These are phyloP conservation scores for Rhizopogon salebrosus DNA, from an alignment of 768 basidiomycete genomes.

Conservation along the genomic window DNA sequence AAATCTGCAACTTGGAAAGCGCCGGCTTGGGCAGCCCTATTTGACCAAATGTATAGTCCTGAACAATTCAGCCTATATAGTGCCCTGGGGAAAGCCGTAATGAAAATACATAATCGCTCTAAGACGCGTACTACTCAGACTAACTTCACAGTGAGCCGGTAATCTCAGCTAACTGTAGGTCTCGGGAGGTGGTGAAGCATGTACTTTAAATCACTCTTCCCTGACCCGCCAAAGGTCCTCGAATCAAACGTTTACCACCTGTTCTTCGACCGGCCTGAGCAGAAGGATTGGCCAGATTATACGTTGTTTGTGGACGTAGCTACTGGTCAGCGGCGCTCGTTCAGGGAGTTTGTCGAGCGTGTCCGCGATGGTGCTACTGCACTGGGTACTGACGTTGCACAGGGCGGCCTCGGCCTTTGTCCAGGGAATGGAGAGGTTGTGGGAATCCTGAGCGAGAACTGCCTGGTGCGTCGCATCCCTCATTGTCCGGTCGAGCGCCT, in stretches of 20 bases:
- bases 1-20: no score
- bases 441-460: constrained; percentile 62
- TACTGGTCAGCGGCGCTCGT: constrained; percentile 38
- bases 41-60: no score
- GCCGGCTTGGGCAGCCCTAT: no score
- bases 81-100: no score
- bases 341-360: constrained; percentile 38
- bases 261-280: constrained; percentile 45
- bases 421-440: constrained; percentile 46
- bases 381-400: constrained; percentile 34
- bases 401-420: constrained; percentile 50
- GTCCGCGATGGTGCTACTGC: constrained; percentile 47
- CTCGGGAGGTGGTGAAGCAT: constrained; percentile 27
- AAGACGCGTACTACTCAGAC: no score
- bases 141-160: no score
- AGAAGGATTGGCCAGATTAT: constrained; percentile 44
- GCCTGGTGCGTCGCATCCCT: constrained; percentile 37
- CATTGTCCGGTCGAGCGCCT: not conserved
- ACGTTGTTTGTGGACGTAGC: constrained; percentile 48
- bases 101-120: no score
- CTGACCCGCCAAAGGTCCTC: constrained; percentile 40
- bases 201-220: constrained; percentile 44
- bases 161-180: not conserved
- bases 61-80: no score
- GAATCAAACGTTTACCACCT: constrained; percentile 45